phyloP scores from a whole-genome alignment of 176 grass and related monocot genomes.

The Hordeum marinum region DNA sequence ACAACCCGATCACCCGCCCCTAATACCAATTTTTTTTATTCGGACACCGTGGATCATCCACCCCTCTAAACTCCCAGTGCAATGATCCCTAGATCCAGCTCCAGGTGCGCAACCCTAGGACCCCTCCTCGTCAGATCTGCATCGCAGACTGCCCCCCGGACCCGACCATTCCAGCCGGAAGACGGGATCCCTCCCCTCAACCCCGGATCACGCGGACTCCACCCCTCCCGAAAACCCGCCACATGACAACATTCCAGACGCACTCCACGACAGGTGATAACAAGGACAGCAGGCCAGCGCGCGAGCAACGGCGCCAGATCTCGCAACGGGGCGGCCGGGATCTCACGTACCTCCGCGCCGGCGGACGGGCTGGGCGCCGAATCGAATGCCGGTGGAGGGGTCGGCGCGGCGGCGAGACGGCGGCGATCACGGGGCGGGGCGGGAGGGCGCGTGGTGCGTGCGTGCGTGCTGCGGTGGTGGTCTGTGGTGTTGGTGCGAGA shows the following conservation, averaged over 20 bases:
- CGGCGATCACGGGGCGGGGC: too few species aligned
- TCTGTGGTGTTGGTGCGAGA: background rate
- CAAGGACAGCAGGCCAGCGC: background rate
- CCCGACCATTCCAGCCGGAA: background rate
- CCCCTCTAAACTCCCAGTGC: background rate
- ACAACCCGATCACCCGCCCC: background rate
- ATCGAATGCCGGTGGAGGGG: background rate
- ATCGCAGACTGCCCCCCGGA: background rate
- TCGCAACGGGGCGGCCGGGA: background rate
- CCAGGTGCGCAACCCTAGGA: background rate
- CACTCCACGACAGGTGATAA: background rate
- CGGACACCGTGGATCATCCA: background rate
- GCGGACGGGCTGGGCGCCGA: background rate
- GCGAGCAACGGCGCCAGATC: background rate
- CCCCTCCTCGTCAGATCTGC: background rate
- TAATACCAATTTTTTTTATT: background rate
- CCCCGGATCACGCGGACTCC: background rate
- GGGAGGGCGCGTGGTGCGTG: background rate
- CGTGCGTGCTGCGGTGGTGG: background rate
- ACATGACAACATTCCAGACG: background rate
- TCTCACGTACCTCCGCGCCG: background rate
- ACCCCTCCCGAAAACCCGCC: background rate
- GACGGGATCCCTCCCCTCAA: background rate
- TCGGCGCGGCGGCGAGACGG: background rate
- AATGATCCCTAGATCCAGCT: slow-evolving; percentile 20